These are phyloP conservation scores for Quillaja saponaria DNA, from an alignment of 306 rosid species.

Conservation along the genomic window DNA sequence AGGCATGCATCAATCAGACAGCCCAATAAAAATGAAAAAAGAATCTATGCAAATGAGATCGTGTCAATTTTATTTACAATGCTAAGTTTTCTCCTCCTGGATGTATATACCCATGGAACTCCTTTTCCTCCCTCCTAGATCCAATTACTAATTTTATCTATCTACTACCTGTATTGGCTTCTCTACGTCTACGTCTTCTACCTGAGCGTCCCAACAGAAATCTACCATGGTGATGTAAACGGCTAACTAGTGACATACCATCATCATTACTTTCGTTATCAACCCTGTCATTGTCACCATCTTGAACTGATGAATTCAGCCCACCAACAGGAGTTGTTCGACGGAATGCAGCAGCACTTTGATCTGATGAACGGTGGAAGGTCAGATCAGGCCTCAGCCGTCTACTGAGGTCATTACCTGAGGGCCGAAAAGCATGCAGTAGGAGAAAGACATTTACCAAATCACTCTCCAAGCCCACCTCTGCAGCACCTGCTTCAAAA, in stretches of 20 bases:
- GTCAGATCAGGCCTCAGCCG: slow-evolving; percentile 57
- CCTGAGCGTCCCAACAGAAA: slow-evolving; percentile 70
- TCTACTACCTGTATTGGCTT: slow-evolving; percentile 34
- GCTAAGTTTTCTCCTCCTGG: slow-evolving; percentile 44
- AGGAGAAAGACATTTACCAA: slow-evolving; percentile 83
- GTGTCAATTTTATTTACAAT: slow-evolving; percentile 44
- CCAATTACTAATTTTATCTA: slow-evolving; percentile 26
- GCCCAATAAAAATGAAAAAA: slow-evolving; percentile 24
- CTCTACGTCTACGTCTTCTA: slow-evolving; percentile 81
- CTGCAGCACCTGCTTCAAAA: slow-evolving; percentile 48
- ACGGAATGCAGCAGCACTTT: slow-evolving; percentile 33
- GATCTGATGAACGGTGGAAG: slow-evolving; percentile 44
- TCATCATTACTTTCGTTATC: slow-evolving; percentile 39
- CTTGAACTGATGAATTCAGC: slow-evolving; percentile 57
- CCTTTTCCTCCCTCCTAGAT: slow-evolving; percentile 44
- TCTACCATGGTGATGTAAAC: slow-evolving; percentile 67
- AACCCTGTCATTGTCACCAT: slow-evolving; percentile 36
- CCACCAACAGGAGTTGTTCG: slow-evolving; percentile 43
- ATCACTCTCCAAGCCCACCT: slow-evolving; percentile 68
- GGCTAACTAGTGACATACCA: slow-evolving; percentile 70
- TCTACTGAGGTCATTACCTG: slow-evolving; percentile 59
- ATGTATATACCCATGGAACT: slow-evolving; percentile 46
- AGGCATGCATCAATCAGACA: not conserved
- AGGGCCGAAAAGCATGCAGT: slow-evolving; percentile 74
- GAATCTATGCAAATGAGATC: slow-evolving; percentile 49